Evolutionary conservation across 2,329 filamentous ascomycete species (phyloP), one percentile per base, ranked within the genome.

Genomic region (Ophiosphaerella narmari): DNA sequence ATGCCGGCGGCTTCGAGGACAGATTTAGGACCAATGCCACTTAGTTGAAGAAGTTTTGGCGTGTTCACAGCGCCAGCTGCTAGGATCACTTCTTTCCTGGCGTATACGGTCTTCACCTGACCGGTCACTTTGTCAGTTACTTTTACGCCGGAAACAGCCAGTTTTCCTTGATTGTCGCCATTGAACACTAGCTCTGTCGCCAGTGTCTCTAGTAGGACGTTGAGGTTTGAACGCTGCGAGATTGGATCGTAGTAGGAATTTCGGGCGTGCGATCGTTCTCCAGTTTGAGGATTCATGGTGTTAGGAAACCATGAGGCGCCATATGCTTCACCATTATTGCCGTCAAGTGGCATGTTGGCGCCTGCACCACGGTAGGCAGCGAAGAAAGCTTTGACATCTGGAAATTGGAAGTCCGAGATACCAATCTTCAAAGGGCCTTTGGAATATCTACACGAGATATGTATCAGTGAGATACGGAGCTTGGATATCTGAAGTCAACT

Each of bases 1-100:
- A 63, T 60, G 0, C 39, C 39, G n/a, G 48, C 42, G n/a, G 46
- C 40, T 5, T 35, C 34, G 9, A 59, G 43, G 3, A 50, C 21
- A 4, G 50, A 46, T 21, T 45, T 43, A 1, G 54, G 7, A 4
- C 85, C 85, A 26, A 87, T 77, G 0, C 84, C 84, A 0, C 82
- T 85, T 1, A 85, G 71, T 58, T 87, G 84, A 2, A 87, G 74
- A 3, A 87, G 65, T 61, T 85, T 81, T 0, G 85, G 84, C 0
- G 83, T 83, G 52, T 83, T 76, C n/a, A 86, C 71, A 6, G 55
- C 38, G 18, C 75, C 78, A 1, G 85, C 85, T 1, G 82, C 82
- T 1, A 87, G 62, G 24, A 87, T 77, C 6, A 86, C 76, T 57
- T 87, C 84, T 33, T 52, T 52, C 8, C 21, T 35, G 2, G 54